Evolutionary conservation across 192 early-diverging fungal species (phyloP).

Genomic region (Nowakowskiella sp.): DNA sequence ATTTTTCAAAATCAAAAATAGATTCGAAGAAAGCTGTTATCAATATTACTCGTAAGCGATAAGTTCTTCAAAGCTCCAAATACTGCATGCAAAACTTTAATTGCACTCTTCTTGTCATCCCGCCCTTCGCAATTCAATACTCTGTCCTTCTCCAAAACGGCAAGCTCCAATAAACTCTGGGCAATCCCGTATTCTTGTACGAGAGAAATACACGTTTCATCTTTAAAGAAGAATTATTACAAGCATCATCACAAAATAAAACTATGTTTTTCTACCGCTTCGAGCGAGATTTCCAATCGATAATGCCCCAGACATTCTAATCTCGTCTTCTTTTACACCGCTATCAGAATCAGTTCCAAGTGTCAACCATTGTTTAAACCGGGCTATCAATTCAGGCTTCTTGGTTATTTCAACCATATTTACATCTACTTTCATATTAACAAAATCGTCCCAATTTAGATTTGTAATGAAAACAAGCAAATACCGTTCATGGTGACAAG

Average conservation of each 20-base stretch:
- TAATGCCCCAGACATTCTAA: slow-evolving; percentile 44
- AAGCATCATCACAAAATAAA: slow-evolving; percentile 1
- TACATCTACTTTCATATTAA: slow-evolving; percentile 17
- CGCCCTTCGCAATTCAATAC: slow-evolving; percentile 8
- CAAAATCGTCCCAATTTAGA: background rate
- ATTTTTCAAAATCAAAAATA: background rate
- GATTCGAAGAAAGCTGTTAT: background rate
- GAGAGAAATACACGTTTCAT: slow-evolving; percentile 29
- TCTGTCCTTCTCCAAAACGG: slow-evolving; percentile 25
- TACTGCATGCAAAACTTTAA: slow-evolving; percentile 47
- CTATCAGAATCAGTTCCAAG: slow-evolving; percentile 11
- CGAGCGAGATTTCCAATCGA: slow-evolving; percentile 46
- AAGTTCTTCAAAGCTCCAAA: slow-evolving; percentile 48
- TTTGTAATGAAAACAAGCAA: slow-evolving; percentile 2
- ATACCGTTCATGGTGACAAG: slow-evolving; percentile 44
- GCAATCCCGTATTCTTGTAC: slow-evolving; percentile 27
- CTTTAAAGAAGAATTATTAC: slow-evolving; percentile 19
- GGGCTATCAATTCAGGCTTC: slow-evolving; percentile 20
- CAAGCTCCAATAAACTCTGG: slow-evolving; percentile 20
- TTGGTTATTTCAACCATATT: slow-evolving; percentile 37
- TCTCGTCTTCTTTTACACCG: slow-evolving; percentile 36
- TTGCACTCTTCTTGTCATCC: slow-evolving; percentile 25
- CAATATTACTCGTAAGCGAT: slow-evolving; percentile 29
- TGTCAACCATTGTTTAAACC: slow-evolving; percentile 39
- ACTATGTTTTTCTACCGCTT: slow-evolving; percentile 26